Percentiles rank a stretch among this genome's conserved stretches.
These are phyloP conservation scores for Penicillium herquei DNA, from an alignment of 495 filamentous ascomycete genomes.

Conservation along the genomic window DNA sequence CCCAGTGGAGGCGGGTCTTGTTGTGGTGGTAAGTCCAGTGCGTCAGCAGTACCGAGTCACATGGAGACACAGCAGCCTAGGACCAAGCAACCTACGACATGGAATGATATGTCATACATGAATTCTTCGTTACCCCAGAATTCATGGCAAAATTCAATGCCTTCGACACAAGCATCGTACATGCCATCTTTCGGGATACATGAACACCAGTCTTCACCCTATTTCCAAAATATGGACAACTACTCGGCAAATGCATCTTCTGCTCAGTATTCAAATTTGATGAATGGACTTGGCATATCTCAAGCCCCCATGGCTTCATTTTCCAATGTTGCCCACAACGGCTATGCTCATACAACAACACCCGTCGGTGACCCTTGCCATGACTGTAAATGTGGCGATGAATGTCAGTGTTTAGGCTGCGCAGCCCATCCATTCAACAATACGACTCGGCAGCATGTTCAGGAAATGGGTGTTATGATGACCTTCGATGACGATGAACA, in stretches of 20 bases:
- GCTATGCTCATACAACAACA: constrained; percentile 3
- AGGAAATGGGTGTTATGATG: constrained; percentile 47
- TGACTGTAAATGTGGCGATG: constrained; percentile 63
- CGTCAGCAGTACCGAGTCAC: neutral
- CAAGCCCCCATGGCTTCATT: constrained; percentile 18
- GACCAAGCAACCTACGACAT: constrained; percentile 5
- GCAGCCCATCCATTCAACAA: constrained; percentile 70
- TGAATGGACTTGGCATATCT: constrained; percentile 18
- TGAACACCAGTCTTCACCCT: constrained; percentile 7
- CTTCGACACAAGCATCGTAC: constrained; percentile 10
- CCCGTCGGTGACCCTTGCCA: constrained; percentile 32
- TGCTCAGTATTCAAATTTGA: constrained; percentile 10
- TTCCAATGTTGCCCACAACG: constrained; percentile 5
- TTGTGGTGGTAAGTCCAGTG: constrained; percentile 24
- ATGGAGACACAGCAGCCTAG: constrained; percentile 2
- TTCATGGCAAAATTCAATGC: constrained; percentile 25
- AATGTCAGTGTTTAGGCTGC: constrained; percentile 69
- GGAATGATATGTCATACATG: constrained; percentile 17
- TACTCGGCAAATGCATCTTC: constrained; percentile 14
- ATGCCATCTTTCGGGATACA: constrained; percentile 19
- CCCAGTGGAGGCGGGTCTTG: constrained; percentile 28
- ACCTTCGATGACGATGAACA: constrained; percentile 33
- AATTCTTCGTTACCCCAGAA: constrained; percentile 16
- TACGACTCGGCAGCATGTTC: constrained; percentile 64
- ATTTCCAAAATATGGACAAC: constrained; percentile 11